These are phyloP conservation scores for Bipolaris gigantea DNA, from an alignment of 2,329 filamentous ascomycete genomes.

Conservation along the genomic window DNA sequence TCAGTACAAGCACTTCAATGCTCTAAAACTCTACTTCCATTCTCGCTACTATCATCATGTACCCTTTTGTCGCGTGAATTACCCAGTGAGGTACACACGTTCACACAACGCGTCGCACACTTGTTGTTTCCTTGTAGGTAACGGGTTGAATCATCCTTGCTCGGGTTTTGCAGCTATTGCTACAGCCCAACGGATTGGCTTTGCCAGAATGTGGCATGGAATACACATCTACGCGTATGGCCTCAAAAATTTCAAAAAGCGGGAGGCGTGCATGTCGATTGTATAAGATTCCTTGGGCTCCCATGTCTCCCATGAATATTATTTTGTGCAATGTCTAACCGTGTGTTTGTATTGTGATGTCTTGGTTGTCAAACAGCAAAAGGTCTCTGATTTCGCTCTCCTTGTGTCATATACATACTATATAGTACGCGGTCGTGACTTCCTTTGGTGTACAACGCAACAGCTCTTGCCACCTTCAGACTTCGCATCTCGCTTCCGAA, in stretches of 20 bases:
- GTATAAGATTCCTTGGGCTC: slow-evolving; percentile 4
- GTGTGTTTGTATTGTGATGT: neutral
- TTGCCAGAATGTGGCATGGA: neutral
- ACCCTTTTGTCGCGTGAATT: neutral
- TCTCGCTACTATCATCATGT: neutral
- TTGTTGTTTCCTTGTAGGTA: neutral
- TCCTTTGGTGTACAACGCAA: neutral
- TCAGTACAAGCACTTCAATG: neutral
- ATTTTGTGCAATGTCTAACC: neutral
- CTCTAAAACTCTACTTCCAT: neutral
- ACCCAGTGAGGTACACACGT: neutral
- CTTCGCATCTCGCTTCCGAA: neutral
- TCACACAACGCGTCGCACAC: neutral
- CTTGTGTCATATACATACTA: neutral
- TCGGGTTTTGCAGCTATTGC: neutral
- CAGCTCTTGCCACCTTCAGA: neutral
- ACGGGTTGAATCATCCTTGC: neutral
- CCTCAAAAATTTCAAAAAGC: neutral
- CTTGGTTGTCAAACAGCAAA: neutral
- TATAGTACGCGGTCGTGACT: neutral
- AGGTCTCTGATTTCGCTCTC: neutral
- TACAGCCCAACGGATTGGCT: neutral
- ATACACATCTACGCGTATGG: neutral
- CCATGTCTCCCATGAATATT: neutral
- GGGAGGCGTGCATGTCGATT: slow-evolving; percentile 7